Base-by-base conservation (phyloP, 2,329 filamentous ascomycete species). In the Lomentospora prolificans region DNA sequence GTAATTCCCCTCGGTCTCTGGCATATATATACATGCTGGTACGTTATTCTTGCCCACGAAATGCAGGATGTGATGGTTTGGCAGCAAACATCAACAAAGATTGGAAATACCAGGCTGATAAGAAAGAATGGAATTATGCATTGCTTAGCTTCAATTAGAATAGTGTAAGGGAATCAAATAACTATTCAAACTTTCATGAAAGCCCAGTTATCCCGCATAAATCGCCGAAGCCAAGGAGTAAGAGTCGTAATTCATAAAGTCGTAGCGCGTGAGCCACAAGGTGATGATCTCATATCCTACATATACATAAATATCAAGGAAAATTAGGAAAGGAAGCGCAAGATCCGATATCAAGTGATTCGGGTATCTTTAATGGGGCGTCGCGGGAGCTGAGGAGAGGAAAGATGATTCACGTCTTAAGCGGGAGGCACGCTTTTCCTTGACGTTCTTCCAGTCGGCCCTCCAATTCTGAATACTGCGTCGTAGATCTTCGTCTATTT, bases 391-490 rank as follows among this genome's bases (percentile, higher is more conserved):
- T 3, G 50, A 52, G 4, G 50, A 53, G 28, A 57, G 14, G 25
- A 41, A 22, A 12, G 55, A 56, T 10, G 46, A 2, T 12, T 41
- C 41, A 4, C 53, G 41, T 3, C 5, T 17, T 36, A 62, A 63
- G 36, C 68, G 66, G 48, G 61, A 62, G 51, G 70, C 69, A 30
- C 72, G 71, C 61, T 71, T 74, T 57, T 72, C 70, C 66, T 79
- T 78, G 28, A 82, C 69, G 14, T 69, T 65, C 8, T 72, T 68
- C 75, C 80, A 85, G 62, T 85, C 81, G 30, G 76, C 67, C 66
- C 83, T 85, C 78, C 82, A 85, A 59, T 75, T 75, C 57, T 74
- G 69, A 60, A 85, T 84, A 65, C 79, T 81, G 59, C 77, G 74
- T 58, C 76, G 71, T 31, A 85, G 75, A 58, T 84, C 81, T 27